phyloP scores from a whole-genome alignment of 805 yeast species.

The Lipomyces oligophaga region DNA sequence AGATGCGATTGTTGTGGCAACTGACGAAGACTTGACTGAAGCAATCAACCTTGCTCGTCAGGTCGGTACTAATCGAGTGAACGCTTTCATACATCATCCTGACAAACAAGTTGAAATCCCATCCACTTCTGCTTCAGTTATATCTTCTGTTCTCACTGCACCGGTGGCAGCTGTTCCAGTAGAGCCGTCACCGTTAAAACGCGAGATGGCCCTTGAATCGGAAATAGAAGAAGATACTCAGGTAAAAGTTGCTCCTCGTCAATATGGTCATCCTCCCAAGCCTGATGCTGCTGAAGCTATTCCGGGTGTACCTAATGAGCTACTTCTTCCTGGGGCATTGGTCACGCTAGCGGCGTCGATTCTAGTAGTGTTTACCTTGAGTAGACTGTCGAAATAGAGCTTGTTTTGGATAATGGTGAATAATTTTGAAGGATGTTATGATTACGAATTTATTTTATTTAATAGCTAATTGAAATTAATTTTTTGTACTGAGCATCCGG shows the following conservation, averaged over 20 bases:
- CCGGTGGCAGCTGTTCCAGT: slow-evolving; percentile 26
- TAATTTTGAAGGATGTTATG: not conserved
- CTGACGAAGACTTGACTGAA: slow-evolving; percentile 68
- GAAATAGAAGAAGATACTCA: not conserved
- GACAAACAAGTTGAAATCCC: slow-evolving; percentile 43
- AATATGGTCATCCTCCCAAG: not conserved
- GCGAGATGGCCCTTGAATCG: slow-evolving; percentile 2
- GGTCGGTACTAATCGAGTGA: slow-evolving; percentile 58
- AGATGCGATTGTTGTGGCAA: slow-evolving; percentile 71
- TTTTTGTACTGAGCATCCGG: too few relatives aligned
- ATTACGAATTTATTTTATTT: not conserved
- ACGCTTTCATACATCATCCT: slow-evolving; percentile 66
- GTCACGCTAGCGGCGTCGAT: slow-evolving; percentile 58
- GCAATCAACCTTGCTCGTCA: slow-evolving; percentile 58
- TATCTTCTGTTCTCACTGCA: slow-evolving; percentile 24
- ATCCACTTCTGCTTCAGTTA: too few relatives aligned
- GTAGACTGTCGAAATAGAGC: slow-evolving; percentile 34
- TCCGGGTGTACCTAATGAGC: slow-evolving; percentile 57
- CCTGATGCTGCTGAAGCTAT: slow-evolving; percentile 36
- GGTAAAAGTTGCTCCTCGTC: not conserved
- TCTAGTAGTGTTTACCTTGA: slow-evolving; percentile 52
- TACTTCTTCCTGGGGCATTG: slow-evolving; percentile 61
- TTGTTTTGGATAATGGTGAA: not conserved
- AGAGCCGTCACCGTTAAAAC: slow-evolving; percentile 25
- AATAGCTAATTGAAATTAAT: not conserved